Conservation (phyloP, 2,329 filamentous ascomycete genomes). For the Atkinsonella texensis region DNA sequence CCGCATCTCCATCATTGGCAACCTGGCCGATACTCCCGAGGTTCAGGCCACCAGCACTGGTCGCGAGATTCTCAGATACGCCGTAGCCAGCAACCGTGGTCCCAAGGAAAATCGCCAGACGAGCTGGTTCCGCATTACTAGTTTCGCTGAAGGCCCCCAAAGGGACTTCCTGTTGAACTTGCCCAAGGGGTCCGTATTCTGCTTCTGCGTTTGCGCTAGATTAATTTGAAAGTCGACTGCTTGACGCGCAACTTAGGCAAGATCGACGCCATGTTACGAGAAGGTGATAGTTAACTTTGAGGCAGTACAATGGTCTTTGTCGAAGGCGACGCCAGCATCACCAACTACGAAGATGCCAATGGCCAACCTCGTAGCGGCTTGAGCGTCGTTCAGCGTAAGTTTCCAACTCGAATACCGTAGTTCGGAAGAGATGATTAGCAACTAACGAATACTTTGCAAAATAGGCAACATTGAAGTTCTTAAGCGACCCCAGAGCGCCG, state of each 20-base stretch:
- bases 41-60: constrained; percentile 56
- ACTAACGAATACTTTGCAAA: not conserved
- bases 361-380: constrained; percentile 53
- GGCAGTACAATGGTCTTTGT: constrained; percentile 65
- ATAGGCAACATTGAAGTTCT: constrained; percentile 34
- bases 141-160: constrained; percentile 58
- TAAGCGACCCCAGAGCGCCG: constrained; percentile 24
- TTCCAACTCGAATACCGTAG: not conserved
- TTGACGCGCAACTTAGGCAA: too few species aligned
- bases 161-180: constrained; percentile 62
- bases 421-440: too few species aligned
- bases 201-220: not conserved
- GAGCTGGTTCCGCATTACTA: constrained; percentile 74
- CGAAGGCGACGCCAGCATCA: constrained; percentile 69
- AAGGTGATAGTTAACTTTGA: constrained; percentile 8
- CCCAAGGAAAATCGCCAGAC: constrained; percentile 58
- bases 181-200: constrained; percentile 66
- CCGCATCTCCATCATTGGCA: constrained; percentile 76
- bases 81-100: constrained; percentile 58
- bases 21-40: constrained; percentile 72
- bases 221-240: too few species aligned
- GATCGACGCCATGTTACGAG: not conserved
- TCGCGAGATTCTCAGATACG: constrained; percentile 64
- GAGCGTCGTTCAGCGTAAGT: constrained; percentile 71
- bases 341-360: constrained; percentile 54